These are phyloP conservation scores for Phyllosticta paracitricarpa DNA, from an alignment of 2,329 filamentous ascomycete species.

Conservation along the genomic window DNA sequence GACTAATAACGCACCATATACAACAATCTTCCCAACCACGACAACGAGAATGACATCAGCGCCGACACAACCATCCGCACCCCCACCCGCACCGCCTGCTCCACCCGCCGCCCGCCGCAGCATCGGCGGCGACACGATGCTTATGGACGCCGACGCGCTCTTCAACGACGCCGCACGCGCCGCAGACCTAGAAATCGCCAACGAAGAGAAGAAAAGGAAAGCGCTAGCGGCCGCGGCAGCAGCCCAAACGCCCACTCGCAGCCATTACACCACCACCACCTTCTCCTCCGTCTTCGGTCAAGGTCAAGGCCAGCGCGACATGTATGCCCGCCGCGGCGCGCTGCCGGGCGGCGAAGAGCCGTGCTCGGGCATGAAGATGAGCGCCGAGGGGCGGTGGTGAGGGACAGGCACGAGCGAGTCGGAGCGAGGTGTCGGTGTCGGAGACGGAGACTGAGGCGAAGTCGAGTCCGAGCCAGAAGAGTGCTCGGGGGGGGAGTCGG, in stretches of 20 bases:
- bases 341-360: neutral
- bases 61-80: neutral
- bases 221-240: neutral
- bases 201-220: neutral
- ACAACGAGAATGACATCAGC: too few species aligned
- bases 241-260: neutral
- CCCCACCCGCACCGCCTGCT: too few species aligned
- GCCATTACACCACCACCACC: neutral
- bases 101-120: neutral
- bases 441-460: too few species aligned
- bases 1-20: too few species aligned
- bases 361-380: neutral
- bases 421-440: neutral
- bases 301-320: neutral
- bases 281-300: neutral
- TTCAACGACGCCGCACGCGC: neutral
- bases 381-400: neutral
- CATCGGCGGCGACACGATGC: neutral
- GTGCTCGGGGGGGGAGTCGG: too few species aligned
- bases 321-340: neutral
- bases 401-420: neutral
- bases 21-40: too few species aligned
- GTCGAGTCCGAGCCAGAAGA: too few species aligned
- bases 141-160: neutral
- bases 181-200: neutral